Evolutionary conservation across 331 rosid species (phyloP).

Genomic region (Erythrophleum ivorense): DNA sequence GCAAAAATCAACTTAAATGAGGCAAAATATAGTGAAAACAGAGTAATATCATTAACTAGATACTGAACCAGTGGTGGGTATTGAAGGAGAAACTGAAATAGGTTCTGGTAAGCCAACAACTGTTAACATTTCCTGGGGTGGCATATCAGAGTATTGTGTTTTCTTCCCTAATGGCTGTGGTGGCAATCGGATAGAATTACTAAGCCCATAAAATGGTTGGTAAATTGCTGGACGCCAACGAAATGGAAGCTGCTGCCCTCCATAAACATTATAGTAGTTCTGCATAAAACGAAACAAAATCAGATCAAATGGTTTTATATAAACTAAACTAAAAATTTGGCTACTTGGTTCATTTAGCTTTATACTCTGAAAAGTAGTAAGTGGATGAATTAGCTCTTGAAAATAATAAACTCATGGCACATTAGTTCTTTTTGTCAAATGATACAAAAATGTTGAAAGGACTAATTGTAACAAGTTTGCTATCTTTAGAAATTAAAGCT

Average conservation of each 20-base stretch:
- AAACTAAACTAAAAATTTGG: too few relatives aligned
- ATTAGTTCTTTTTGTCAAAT: background rate
- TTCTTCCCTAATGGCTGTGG: constrained; percentile 46
- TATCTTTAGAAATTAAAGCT: too few relatives aligned
- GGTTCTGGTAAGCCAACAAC: constrained; percentile 44
- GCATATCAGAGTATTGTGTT: constrained; percentile 38
- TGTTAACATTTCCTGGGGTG: constrained; percentile 36
- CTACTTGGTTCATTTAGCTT: too few relatives aligned
- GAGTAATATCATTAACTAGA: constrained; percentile 1
- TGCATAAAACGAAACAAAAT: constrained; percentile 30
- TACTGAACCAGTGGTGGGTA: constrained; percentile 46
- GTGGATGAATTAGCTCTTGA: too few relatives aligned
- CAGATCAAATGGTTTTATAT: background rate
- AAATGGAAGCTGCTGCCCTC: constrained; percentile 54
- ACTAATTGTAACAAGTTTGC: too few relatives aligned
- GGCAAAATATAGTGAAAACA: background rate
- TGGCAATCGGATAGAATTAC: constrained; percentile 24
- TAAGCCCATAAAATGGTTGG: constrained; percentile 46
- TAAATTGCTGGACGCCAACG: constrained; percentile 42
- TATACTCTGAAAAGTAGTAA: too few relatives aligned
- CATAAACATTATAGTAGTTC: constrained; percentile 58
- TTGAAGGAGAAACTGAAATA: constrained; percentile 48
- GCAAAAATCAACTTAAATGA: background rate
- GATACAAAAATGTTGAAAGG: background rate
- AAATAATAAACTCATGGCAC: too few relatives aligned